Evolutionary conservation across 345 rosid species (phyloP).

Genomic region (Syzygium grande): DNA sequence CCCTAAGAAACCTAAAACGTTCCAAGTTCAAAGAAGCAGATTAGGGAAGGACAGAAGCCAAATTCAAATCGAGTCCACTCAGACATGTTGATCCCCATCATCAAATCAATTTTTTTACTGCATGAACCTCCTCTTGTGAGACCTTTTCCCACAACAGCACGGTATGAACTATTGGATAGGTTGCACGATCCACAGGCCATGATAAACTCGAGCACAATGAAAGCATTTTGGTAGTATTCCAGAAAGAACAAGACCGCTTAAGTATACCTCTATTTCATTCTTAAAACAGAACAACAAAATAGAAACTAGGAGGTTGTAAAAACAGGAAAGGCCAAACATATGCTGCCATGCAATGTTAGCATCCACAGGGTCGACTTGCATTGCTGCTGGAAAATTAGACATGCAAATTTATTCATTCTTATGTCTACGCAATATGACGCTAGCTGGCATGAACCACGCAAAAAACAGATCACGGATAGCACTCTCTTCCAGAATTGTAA

Average conservation of each 20-base stretch:
- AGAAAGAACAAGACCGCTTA: neutral
- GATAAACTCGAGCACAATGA: neutral
- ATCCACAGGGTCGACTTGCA: neutral
- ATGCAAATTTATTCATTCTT: neutral
- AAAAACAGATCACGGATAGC: neutral
- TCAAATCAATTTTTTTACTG: neutral
- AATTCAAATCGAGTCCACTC: neutral
- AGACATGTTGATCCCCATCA: neutral
- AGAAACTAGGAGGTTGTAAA: neutral
- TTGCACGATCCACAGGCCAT: neutral
- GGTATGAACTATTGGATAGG: neutral
- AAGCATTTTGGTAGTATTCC: neutral
- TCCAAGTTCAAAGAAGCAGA: neutral
- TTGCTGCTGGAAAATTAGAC: neutral
- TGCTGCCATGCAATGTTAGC: neutral
- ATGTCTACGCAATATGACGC: neutral
- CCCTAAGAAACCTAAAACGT: constrained; percentile 54
- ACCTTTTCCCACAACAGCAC: neutral
- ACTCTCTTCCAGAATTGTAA: neutral
- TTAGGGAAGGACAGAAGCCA: neutral
- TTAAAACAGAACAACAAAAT: neutral
- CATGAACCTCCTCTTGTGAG: neutral
- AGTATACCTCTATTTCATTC: neutral
- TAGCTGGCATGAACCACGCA: neutral
- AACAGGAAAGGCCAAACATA: neutral